A percentile compares a stretch with the other conserved stretches of the same genome.
Evolutionary conservation across 768 basidiomycete genomes (phyloP).

Genomic region (Amanita pallidorosea): DNA sequence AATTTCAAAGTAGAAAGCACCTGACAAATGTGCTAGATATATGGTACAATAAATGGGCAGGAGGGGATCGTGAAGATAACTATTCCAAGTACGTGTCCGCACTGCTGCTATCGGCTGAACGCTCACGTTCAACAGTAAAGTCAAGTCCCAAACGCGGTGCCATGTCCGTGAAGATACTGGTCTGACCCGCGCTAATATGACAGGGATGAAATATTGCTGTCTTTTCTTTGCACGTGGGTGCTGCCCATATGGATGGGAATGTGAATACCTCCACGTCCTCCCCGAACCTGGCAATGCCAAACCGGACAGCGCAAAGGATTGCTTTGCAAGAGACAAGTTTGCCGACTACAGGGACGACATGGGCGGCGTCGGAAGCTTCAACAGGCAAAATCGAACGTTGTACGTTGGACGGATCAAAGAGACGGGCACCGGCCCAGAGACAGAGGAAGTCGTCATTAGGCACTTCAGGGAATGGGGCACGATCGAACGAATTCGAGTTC

Average conservation of each 20-base stretch:
- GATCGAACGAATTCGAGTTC: slow-evolving; percentile 84
- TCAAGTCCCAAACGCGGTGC: slow-evolving; percentile 89
- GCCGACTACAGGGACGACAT: slow-evolving; percentile 97
- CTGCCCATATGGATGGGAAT: slow-evolving; percentile 98
- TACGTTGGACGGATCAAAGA: slow-evolving; percentile 95
- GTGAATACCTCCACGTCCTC: slow-evolving; percentile 88
- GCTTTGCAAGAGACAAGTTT: slow-evolving; percentile 95
- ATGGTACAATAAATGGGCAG: slow-evolving; percentile 99
- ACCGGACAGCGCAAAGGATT: slow-evolving; percentile 91
- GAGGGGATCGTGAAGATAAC: slow-evolving; percentile 93
- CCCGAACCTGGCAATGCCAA: slow-evolving; percentile 60
- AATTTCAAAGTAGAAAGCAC: background rate
- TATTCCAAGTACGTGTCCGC: slow-evolving; percentile 72
- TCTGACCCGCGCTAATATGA: slow-evolving; percentile 90
- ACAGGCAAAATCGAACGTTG: slow-evolving; percentile 85
- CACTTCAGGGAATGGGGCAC: slow-evolving; percentile 97
- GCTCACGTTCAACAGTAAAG: slow-evolving; percentile 48
- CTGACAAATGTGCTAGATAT: slow-evolving; percentile 45
- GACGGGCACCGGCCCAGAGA: slow-evolving; percentile 79
- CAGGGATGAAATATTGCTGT: slow-evolving; percentile 87
- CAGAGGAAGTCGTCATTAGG: slow-evolving; percentile 79
- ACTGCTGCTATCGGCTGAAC: background rate
- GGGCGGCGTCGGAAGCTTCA: slow-evolving; percentile 98
- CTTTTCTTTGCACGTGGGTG: slow-evolving; percentile 94
- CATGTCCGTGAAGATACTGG: slow-evolving; percentile 83